Conservation (phyloP, 1,284 basidiomycete species). For the Marasmius tenuissimus region DNA sequence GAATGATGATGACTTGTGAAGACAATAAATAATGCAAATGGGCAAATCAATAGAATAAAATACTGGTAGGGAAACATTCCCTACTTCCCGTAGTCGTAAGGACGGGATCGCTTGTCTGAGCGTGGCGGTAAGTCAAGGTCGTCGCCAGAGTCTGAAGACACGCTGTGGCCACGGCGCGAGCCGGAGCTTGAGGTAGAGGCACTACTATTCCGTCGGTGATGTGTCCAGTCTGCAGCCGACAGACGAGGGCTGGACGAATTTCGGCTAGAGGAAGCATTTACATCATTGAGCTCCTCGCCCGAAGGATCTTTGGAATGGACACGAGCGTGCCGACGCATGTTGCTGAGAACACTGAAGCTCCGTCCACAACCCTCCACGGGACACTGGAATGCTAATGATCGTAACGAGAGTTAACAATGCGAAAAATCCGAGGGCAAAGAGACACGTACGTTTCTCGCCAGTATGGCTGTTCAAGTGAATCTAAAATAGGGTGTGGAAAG, state of each 20-base stretch:
- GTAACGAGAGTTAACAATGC: slow-evolving; percentile 6
- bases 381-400: slow-evolving; percentile 66
- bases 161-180: slow-evolving; percentile 36
- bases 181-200: slow-evolving; percentile 39
- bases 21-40: slow-evolving; percentile 10
- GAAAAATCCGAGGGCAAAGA: not conserved
- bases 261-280: slow-evolving; percentile 23
- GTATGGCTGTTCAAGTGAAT: slow-evolving; percentile 86
- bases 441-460: slow-evolving; percentile 75
- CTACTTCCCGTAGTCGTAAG: slow-evolving; percentile 19
- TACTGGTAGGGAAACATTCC: too few species aligned
- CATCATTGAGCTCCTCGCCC: slow-evolving; percentile 45
- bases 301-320: slow-evolving; percentile 53
- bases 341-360: slow-evolving; percentile 82
- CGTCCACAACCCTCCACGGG: slow-evolving; percentile 74
- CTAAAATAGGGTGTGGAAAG: slow-evolving; percentile 34
- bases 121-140: slow-evolving; percentile 21
- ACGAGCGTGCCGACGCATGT: slow-evolving; percentile 82
- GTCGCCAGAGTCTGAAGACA: slow-evolving; percentile 34
- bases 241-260: slow-evolving; percentile 1
- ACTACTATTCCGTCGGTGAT: slow-evolving; percentile 33
- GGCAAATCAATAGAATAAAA: not conserved
- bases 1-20: not conserved
- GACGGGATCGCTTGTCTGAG: slow-evolving; percentile 32
- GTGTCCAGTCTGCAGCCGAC: slow-evolving; percentile 20